Conservation (phyloP, 2,329 filamentous ascomycete species). For the Orbilia ellipsospora region DNA sequence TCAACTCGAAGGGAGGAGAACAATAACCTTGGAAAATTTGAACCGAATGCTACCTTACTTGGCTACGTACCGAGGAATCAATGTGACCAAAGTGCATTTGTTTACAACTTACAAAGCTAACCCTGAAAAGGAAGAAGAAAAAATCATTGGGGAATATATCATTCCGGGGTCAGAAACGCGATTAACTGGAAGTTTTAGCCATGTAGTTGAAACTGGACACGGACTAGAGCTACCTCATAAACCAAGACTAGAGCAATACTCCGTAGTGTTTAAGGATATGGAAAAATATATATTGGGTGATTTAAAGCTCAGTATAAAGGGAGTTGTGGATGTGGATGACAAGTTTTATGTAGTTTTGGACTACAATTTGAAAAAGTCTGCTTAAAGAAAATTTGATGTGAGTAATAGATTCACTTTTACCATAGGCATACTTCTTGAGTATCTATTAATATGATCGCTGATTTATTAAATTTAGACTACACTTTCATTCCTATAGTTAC, state of each 20-base stretch:
- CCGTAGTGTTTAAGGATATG: not conserved
- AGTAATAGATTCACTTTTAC: too few relatives aligned
- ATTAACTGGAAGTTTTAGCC: not conserved
- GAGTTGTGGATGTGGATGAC: not conserved
- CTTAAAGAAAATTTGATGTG: not conserved
- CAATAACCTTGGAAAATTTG: not conserved
- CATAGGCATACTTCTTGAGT: too few relatives aligned
- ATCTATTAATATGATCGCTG: too few relatives aligned
- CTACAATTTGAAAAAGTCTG: conserved; percentile 2
- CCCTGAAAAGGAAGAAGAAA: not conserved
- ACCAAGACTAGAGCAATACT: not conserved
- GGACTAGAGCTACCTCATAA: too few relatives aligned
- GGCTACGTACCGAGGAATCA: conserved; percentile 3
- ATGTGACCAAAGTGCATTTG: not conserved
- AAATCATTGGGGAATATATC: not conserved
- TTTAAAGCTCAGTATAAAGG: not conserved
- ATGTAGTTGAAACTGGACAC: not conserved
- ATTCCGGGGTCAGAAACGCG: not conserved
- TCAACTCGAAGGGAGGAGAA: not conserved
- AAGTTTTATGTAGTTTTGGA: conserved; percentile 5
- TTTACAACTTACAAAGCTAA: conserved; percentile 1
- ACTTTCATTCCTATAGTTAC: too few relatives aligned
- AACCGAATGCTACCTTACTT: conserved; percentile 1
- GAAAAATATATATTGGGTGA: not conserved
- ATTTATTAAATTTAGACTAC: too few relatives aligned